Conservation (phyloP, 1,139 yeast species). For the Yamadazyma sp. region DNA sequence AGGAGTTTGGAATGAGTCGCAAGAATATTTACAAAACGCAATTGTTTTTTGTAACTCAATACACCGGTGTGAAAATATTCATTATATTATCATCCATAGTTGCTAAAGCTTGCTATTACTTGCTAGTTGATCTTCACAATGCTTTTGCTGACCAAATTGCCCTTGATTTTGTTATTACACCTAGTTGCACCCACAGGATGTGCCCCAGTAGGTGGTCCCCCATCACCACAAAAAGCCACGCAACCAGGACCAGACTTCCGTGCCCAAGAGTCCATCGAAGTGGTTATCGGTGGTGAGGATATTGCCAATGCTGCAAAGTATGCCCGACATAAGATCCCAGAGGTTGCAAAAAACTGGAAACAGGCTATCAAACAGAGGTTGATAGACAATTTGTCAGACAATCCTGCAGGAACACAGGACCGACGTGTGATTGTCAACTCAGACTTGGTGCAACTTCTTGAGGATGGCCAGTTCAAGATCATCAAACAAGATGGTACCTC, state of each 20-base stretch:
- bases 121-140: not conserved
- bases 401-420: not conserved
- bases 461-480: slow-evolving; percentile 7
- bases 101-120: not conserved
- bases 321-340: slow-evolving; percentile 21
- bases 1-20: slow-evolving; percentile 4
- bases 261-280: slow-evolving; percentile 20
- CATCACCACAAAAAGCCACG: not conserved
- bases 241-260: not conserved
- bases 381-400: slow-evolving; percentile 3
- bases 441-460: slow-evolving; percentile 7
- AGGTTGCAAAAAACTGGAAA: slow-evolving; percentile 14
- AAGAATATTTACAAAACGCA: not conserved
- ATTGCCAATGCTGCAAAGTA: slow-evolving; percentile 23
- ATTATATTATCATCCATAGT: not conserved
- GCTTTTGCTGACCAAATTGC: not conserved
- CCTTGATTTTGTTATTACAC: not conserved
- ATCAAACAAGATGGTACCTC: slow-evolving; percentile 7
- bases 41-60: not conserved
- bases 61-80: not conserved
- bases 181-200: not conserved
- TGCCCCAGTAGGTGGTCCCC: not conserved
- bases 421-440: slow-evolving; percentile 2
- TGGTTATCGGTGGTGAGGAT: slow-evolving; percentile 26
- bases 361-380: slow-evolving; percentile 41